Conservation (phyloP, 371 early-diverging fungal genomes). For the Mucor mucedo region DNA sequence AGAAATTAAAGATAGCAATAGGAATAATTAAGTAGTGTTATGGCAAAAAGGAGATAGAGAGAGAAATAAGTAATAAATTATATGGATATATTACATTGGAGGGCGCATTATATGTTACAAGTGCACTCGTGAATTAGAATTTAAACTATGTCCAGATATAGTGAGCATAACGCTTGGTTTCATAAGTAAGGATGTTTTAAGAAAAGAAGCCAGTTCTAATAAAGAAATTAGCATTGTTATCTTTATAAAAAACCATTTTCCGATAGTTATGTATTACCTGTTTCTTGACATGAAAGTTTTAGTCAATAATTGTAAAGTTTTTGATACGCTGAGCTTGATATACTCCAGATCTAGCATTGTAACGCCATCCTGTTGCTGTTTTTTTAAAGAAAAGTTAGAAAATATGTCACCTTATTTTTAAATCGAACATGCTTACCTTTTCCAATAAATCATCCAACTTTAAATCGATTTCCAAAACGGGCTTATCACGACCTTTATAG, state of each 20-base stretch:
- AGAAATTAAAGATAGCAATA: background rate
- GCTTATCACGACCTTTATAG: conserved; percentile 90
- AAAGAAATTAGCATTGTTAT: background rate
- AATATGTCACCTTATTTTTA: conserved; percentile 54
- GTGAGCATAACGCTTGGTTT: background rate
- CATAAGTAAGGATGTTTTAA: background rate
- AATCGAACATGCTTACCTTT: conserved; percentile 57
- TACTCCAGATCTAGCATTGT: conserved; percentile 90
- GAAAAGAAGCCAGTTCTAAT: conserved; percentile 26
- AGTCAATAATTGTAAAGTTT: conserved; percentile 44
- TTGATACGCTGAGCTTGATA: conserved; percentile 77
- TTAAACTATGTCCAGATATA: no score
- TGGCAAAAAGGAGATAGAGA: background rate
- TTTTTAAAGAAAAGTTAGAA: background rate
- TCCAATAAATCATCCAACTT: conserved; percentile 93
- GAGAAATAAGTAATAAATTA: background rate
- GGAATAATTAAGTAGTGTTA: background rate
- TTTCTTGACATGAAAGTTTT: conserved; percentile 55
- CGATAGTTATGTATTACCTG: conserved; percentile 12
- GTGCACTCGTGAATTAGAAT: no score
- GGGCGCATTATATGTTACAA: background rate
- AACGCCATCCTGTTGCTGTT: conserved; percentile 90
- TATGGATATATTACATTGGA: background rate
- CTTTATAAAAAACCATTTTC: background rate
- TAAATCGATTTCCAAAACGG: conserved; percentile 95